Conservation (phyloP, 2,329 filamentous ascomycete species). For the Torrubiellomyces zombiae region DNA sequence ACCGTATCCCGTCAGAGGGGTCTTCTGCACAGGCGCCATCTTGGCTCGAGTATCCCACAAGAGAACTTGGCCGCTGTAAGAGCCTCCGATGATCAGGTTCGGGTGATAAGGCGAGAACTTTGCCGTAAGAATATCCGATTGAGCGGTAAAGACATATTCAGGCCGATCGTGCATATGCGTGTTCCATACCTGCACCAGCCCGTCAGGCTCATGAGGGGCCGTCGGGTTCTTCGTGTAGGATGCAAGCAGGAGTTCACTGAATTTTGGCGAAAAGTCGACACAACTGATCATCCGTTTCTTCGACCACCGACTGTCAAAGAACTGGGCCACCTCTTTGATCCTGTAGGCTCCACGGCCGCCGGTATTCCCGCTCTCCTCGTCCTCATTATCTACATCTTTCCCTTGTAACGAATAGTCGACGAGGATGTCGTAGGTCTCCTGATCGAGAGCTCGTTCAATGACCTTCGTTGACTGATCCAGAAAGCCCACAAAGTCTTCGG, state of each 20-base stretch:
- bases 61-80: constrained; percentile 90
- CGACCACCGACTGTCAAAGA: constrained; percentile 89
- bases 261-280: constrained; percentile 90
- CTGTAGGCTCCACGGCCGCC: constrained; percentile 55
- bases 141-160: constrained; percentile 92
- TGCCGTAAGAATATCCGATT: constrained; percentile 85
- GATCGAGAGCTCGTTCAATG: constrained; percentile 84
- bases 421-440: constrained; percentile 82
- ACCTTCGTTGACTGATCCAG: constrained; percentile 93
- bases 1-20: constrained; percentile 81
- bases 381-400: constrained; percentile 61
- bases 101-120: constrained; percentile 99
- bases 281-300: constrained; percentile 96
- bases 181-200: constrained; percentile 94
- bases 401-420: constrained; percentile 83
- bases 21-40: constrained; percentile 84
- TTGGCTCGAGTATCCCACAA: constrained; percentile 92
- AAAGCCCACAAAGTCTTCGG: constrained; percentile 87
- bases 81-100: constrained; percentile 87
- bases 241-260: constrained; percentile 79
- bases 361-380: constrained; percentile 56
- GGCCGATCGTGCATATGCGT: constrained; percentile 84
- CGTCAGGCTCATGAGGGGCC: constrained; percentile 83
- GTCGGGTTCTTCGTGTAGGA: constrained; percentile 96
- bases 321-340: constrained; percentile 78